Percentiles rank a stretch among this genome's conserved stretches.
phyloP scores from a whole-genome alignment of 257 asterid genomes.

The Haberlea rhodopensis region DNA sequence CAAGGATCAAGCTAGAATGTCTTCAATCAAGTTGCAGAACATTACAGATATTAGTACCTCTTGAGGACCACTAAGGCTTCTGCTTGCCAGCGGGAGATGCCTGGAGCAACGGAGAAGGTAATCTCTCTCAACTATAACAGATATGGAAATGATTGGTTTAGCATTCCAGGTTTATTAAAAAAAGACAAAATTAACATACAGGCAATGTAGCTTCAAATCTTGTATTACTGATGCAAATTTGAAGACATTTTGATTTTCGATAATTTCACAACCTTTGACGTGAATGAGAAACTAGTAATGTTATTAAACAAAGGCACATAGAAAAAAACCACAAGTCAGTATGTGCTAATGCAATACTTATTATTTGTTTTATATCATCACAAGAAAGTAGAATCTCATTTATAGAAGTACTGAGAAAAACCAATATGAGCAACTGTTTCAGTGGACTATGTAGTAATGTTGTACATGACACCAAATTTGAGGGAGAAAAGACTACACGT shows the following conservation, averaged over 20 bases:
- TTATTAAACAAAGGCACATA: neutral
- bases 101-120: conserved; percentile 47
- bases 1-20: too few relatives aligned
- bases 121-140: conserved; percentile 70
- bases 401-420: neutral
- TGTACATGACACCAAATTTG: neutral
- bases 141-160: conserved; percentile 15
- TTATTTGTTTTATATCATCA: neutral
- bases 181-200: conserved; percentile 3
- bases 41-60: too few relatives aligned
- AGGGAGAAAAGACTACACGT: neutral
- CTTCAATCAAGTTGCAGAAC: too few relatives aligned
- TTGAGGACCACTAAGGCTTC: too few relatives aligned
- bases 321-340: neutral
- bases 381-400: too few relatives aligned
- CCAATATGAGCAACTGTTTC: neutral
- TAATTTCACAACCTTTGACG: neutral
- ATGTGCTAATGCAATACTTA: neutral
- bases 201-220: conserved; percentile 14
- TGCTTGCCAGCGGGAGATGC: conserved; percentile 70
- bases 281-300: neutral
- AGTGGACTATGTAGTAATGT: too few relatives aligned
- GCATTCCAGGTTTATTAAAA: conserved; percentile 8
- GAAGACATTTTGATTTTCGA: conserved; percentile 3
- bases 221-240: conserved; percentile 7